Conservation (phyloP, 2,329 filamentous ascomycete genomes). For the Aspergillus tubingensis region DNA sequence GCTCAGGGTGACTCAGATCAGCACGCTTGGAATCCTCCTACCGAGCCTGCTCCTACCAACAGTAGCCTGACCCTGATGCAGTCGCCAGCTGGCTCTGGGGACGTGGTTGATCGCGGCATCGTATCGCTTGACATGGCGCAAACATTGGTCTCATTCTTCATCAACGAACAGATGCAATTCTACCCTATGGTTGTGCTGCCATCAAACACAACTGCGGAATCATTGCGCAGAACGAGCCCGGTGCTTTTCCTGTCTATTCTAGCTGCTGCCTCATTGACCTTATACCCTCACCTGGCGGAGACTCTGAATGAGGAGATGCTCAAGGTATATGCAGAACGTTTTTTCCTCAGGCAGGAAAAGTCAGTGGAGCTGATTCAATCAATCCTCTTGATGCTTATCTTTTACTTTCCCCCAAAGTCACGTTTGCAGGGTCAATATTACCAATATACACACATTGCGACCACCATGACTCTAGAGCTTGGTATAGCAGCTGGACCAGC, state of each 20-base stretch:
- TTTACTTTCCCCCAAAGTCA: conserved; percentile 52
- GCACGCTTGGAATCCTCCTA: not conserved
- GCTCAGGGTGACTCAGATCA: not conserved
- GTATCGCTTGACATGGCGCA: not conserved
- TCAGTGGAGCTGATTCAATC: conserved; percentile 43
- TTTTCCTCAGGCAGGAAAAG: conserved; percentile 6
- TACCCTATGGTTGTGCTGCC: not conserved
- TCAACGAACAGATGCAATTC: not conserved
- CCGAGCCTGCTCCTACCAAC: not conserved
- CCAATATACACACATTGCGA: conserved; percentile 55
- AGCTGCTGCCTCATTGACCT: not conserved
- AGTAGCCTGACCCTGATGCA: not conserved
- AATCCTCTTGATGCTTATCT: conserved; percentile 51
- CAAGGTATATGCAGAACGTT: not conserved
- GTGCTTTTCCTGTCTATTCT: conserved; percentile 7
- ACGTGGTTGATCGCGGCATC: conserved; percentile 1
- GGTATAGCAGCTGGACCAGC: not conserved
- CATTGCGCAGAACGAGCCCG: conserved; percentile 1
- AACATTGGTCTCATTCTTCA: not conserved
- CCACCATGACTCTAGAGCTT: conserved; percentile 18
- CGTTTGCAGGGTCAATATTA: conserved; percentile 53
- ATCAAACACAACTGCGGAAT: not conserved
- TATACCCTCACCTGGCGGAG: not conserved
- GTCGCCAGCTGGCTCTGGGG: not conserved
- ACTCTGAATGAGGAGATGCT: conserved; percentile 4